Evolutionary conservation across 352 stramenopile genomes (phyloP), one percentile per base, ranked within the genome.

Genomic region (Pythium scleroteichum): DNA sequence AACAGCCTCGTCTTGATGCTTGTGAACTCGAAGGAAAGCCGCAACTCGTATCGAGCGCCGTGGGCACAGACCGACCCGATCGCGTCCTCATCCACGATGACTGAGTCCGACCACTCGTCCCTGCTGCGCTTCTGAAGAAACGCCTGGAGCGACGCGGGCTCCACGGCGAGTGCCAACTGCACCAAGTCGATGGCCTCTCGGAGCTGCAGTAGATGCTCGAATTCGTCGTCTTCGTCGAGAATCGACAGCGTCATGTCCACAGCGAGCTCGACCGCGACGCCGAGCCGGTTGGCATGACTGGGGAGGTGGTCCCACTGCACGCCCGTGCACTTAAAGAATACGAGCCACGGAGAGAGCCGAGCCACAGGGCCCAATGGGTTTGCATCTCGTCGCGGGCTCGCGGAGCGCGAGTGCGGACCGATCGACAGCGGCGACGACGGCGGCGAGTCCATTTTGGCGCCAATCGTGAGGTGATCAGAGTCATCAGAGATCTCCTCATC

Each of bases 121-220:
- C 16, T 10, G 1, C 3, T 10, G 5, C 3, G 26, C n/a, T 6
- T 32, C 19, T 32, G 33, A 2, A 47, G 40, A 10, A 59, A 44
- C 24, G 26, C 19, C 14, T 23, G 10, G 6, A 50, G 22, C 29
- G 40, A 26, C 9, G 27, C 2, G 9, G 41, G 53, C n/a, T 53
- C 41, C 16, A 53, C 42, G 12, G 32, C 29, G 12, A 61, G 19
- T 41, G 41, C 20, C 14, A 61, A 44, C 19, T 17, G 27, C 16
- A 61, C 41, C 12, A 61, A 19, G 23, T 61, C 53, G 19, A 61
- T 52, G 14, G 53, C 41, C 20, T 61, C 53, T 20, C 53, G 53
- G 3, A 61, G 41, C 19, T 41, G 38, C 13, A 50, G 38, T 23
- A 59, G 16, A 9, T 38, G 39, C 23, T 39, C 39, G 10, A 29